These are phyloP conservation scores for Stagonosporopsis cucurbitacearum DNA, from an alignment of 2,329 filamentous ascomycete species.

Conservation along the genomic window DNA sequence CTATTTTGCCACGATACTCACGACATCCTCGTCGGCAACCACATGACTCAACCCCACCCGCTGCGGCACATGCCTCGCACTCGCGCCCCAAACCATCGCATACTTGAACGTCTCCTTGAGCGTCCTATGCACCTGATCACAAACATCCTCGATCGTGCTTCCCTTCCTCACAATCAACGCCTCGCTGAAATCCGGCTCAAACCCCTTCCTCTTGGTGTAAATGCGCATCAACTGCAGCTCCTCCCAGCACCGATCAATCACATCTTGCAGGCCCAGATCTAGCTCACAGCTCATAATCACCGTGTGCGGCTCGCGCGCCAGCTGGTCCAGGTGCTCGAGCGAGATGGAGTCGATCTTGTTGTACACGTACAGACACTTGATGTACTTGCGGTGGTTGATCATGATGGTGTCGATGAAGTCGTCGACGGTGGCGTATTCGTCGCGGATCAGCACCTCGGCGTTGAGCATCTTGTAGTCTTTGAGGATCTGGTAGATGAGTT, in stretches of 20 bases:
- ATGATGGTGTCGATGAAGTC: conserved; percentile 99
- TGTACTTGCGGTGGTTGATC: conserved; percentile 98
- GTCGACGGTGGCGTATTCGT: conserved; percentile 92
- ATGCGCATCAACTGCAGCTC: conserved; percentile 88
- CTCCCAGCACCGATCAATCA: conserved; percentile 93
- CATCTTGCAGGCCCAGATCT: conserved; percentile 89
- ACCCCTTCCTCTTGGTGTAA: conserved; percentile 85
- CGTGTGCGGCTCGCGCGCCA: conserved; percentile 91
- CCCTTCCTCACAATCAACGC: conserved; percentile 90
- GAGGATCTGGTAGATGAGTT: conserved; percentile 97
- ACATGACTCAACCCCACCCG: conserved; percentile 84
- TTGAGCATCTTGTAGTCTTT: conserved; percentile 99
- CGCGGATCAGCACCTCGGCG: conserved; percentile 92
- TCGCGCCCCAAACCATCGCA: conserved; percentile 96
- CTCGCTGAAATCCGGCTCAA: conserved; percentile 87
- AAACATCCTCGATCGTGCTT: conserved; percentile 94
- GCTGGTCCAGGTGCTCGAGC: conserved; percentile 88
- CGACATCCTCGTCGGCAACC: conserved; percentile 74
- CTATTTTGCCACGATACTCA: conserved; percentile 63
- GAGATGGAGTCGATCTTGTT: conserved; percentile 99
- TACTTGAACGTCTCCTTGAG: conserved; percentile 99
- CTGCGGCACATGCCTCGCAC: conserved; percentile 92
- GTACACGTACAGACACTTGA: conserved; percentile 93
- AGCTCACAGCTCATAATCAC: conserved; percentile 98
- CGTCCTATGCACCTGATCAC: conserved; percentile 90